Conservation (phyloP, 176 grass and related monocot species). For the Chloris gayana region DNA sequence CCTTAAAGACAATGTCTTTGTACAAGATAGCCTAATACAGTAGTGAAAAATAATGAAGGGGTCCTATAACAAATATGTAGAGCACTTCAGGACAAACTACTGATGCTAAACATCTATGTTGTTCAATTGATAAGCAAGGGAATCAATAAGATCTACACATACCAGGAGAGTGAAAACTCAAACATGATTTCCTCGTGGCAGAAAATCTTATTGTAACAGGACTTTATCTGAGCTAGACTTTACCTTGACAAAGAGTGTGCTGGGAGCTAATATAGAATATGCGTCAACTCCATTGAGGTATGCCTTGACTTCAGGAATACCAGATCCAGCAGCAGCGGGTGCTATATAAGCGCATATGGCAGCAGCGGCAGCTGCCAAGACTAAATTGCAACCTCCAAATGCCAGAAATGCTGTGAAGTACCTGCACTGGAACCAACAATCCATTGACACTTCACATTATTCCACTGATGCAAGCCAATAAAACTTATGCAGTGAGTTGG, state of each 20-base stretch:
- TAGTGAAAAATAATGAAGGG: not conserved
- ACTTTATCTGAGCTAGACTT: not conserved
- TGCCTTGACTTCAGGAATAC: conserved; percentile 98
- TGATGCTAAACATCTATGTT: not conserved
- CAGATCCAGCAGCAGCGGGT: conserved; percentile 95
- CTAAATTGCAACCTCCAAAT: conserved; percentile 69
- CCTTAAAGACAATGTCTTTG: not conserved
- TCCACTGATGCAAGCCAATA: conserved; percentile 11
- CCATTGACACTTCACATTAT: conserved; percentile 45
- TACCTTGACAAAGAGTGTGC: conserved; percentile 97
- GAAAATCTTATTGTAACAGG: not conserved
- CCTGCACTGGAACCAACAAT: conserved; percentile 78
- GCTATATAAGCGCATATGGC: conserved; percentile 91
- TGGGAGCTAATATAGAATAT: conserved; percentile 92
- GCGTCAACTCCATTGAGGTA: conserved; percentile 98
- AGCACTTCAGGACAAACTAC: not conserved
- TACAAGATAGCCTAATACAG: not conserved
- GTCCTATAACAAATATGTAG: conserved; percentile 10
- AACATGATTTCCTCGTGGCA: not conserved
- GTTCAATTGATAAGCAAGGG: conserved; percentile 8
- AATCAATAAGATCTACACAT: not conserved
- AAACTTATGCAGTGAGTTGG: not conserved
- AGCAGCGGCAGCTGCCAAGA: conserved; percentile 67
- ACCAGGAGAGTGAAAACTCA: not conserved
- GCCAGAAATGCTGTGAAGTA: conserved; percentile 82